Percentiles rank a stretch among this genome's conserved stretches.
These are phyloP conservation scores for Aspergillus nanangensis DNA, from an alignment of 495 filamentous ascomycete species.

Conservation along the genomic window DNA sequence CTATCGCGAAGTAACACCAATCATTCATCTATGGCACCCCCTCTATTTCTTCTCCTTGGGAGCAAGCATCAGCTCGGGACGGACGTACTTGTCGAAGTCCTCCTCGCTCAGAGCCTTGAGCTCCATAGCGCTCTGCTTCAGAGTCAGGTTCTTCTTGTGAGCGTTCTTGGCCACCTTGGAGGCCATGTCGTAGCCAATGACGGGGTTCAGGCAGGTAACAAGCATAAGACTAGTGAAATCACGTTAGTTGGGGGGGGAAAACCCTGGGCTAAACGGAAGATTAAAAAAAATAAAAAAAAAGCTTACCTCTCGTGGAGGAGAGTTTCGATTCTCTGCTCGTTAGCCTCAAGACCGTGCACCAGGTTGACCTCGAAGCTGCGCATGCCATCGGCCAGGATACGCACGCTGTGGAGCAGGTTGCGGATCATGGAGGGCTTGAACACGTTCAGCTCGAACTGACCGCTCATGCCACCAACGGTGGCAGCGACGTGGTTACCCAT, in stretches of 20 bases:
- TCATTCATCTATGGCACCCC: too few relatives aligned
- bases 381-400: constrained; percentile 89
- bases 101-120: constrained; percentile 82
- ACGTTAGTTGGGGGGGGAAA: constrained; percentile 20
- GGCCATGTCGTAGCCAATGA: constrained; percentile 98
- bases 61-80: constrained; percentile 94
- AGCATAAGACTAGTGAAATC: constrained; percentile 81
- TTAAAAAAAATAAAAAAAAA: constrained; percentile 7
- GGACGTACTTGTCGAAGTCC: constrained; percentile 87
- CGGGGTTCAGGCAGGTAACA: constrained; percentile 95
- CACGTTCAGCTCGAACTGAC: constrained; percentile 98
- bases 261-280: neutral
- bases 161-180: constrained; percentile 98
- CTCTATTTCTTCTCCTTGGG: constrained; percentile 59
- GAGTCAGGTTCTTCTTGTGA: constrained; percentile 92
- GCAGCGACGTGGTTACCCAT: constrained; percentile 94
- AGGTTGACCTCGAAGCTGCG: constrained; percentile 89
- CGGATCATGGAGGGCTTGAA: constrained; percentile 97
- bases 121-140: constrained; percentile 93
- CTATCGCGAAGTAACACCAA: neutral
- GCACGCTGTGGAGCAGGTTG: constrained; percentile 86
- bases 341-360: constrained; percentile 82
- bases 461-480: constrained; percentile 92
- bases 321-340: constrained; percentile 81
- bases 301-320: constrained; percentile 83